These are phyloP conservation scores for Phytophthora fragariae DNA, from an alignment of 352 stramenopile species.

Conservation along the genomic window DNA sequence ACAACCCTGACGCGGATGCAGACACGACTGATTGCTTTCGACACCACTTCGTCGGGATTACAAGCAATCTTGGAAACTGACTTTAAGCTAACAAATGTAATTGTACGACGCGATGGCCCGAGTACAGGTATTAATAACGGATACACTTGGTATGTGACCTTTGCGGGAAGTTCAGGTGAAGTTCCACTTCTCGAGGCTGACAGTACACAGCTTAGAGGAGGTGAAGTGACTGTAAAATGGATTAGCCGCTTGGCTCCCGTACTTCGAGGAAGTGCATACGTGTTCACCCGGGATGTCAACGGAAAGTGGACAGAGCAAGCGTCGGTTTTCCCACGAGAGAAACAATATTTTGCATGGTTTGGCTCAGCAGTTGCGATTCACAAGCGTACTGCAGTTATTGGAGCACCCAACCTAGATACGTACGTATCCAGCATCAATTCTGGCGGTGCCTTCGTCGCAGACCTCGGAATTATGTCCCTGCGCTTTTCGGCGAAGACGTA, in stretches of 20 bases:
- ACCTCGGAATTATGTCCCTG: conserved; percentile 92
- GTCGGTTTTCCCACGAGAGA: conserved; percentile 90
- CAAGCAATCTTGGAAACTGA: conserved; percentile 71
- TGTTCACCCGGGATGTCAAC: conserved; percentile 61
- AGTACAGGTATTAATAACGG: conserved; percentile 41
- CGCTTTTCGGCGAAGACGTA: conserved; percentile 76
- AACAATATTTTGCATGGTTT: conserved; percentile 93
- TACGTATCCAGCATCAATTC: conserved; percentile 91
- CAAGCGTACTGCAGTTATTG: conserved; percentile 87
- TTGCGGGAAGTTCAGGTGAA: conserved; percentile 60
- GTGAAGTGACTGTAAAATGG: conserved; percentile 49
- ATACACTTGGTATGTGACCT: conserved; percentile 90
- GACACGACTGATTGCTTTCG: conserved; percentile 60
- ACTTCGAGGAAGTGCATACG: conserved; percentile 69
- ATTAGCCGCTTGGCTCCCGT: conserved; percentile 61
- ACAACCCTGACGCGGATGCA: conserved; percentile 38
- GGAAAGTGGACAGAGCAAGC: conserved; percentile 91
- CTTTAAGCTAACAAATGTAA: conserved; percentile 71
- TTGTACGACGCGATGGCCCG: conserved; percentile 72
- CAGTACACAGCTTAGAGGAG: conserved; percentile 37
- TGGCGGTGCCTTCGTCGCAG: conserved; percentile 92
- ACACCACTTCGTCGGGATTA: conserved; percentile 54
- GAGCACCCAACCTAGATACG: conserved; percentile 93
- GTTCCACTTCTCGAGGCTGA: conserved; percentile 69
- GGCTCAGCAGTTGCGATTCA: conserved; percentile 85